Evolutionary conservation across 805 yeast species (phyloP), one percentile per base, ranked within the genome.

Genomic region (Hanseniaspora occidentalis): DNA sequence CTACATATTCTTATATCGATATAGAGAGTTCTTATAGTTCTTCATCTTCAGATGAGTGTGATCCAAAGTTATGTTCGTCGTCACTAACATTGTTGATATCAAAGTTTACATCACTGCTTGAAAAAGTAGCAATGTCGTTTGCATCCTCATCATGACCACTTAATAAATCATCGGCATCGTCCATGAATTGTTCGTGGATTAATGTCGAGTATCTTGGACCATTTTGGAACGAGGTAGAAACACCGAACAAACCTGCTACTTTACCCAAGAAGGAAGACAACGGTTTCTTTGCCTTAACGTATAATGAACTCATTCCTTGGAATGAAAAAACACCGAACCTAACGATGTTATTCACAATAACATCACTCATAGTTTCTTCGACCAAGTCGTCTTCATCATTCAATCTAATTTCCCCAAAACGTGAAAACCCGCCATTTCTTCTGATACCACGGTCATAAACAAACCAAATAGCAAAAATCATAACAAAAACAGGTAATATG

Each of bases 351-450:
- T 80, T 82, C 16, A 78, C 79, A 8, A 71, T 67, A 26, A 62
- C 65, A 49, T 80, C 86, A 6, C 75, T 67, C 6, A 56, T 48
- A 47, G 78, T 79, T 45, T 82, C 75, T 53, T 80, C 88, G 37
- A 79, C 71, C 3, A 44, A 70, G 38, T 74, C 81, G 23, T 78
- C 85, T 4, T 35, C 41, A 26, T 77, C 85, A 37, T 85, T 94
- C 36, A 88, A 67, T 47, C 94, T 68, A 44, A 88, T 88, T 57
- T 82, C 94, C 14, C 96, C 96, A 57, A 84, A 78, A 50, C 83
- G 68, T 25, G 73, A 61, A 56, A 79, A 75, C 0, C 86, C 86
- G 19, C 88, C 88, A 54, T 79, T 79, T 49, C 86, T 67, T 43
- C 84, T 75, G 45, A 84, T 75, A 40, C 94, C 94, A 52, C 79